These are phyloP conservation scores for Botrytis squamosa DNA, from an alignment of 2,329 filamentous ascomycete species.

Conservation along the genomic window DNA sequence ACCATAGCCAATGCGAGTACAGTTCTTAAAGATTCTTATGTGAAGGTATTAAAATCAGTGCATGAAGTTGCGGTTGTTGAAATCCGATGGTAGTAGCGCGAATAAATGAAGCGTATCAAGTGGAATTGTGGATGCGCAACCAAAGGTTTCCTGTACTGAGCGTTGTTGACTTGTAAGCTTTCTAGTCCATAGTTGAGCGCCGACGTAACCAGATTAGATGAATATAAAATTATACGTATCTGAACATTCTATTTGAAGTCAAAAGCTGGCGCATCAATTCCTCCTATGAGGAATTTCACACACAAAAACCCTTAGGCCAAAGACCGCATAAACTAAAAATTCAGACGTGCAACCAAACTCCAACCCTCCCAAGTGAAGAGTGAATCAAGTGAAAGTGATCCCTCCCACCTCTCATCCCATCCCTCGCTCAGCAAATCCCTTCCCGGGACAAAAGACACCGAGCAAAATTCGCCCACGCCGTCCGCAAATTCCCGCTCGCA, in stretches of 20 bases:
- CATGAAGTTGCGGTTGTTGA: neutral
- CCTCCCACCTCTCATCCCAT: neutral
- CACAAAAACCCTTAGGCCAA: neutral
- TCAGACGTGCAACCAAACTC: neutral
- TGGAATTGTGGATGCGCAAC: neutral
- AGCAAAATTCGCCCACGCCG: neutral
- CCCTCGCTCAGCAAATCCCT: neutral
- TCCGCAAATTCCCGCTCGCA: conserved; percentile 2
- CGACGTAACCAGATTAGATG: neutral
- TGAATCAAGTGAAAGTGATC: neutral
- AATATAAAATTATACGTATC: neutral
- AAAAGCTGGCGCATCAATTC: neutral
- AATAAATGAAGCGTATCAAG: neutral
- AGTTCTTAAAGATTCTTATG: neutral
- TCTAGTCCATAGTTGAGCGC: neutral
- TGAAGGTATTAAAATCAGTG: neutral
- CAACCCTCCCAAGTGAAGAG: neutral
- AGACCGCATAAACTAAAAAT: neutral
- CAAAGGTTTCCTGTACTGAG: neutral
- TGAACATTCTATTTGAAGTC: neutral
- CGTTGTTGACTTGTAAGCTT: no score
- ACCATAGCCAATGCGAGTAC: neutral
- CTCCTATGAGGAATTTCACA: neutral
- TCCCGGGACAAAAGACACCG: neutral
- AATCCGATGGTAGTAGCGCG: no score